A percentile compares a stretch with the other conserved stretches of the same genome.
These are phyloP conservation scores for Trifolium fragiferum DNA, from an alignment of 306 rosid genomes.

Conservation along the genomic window DNA sequence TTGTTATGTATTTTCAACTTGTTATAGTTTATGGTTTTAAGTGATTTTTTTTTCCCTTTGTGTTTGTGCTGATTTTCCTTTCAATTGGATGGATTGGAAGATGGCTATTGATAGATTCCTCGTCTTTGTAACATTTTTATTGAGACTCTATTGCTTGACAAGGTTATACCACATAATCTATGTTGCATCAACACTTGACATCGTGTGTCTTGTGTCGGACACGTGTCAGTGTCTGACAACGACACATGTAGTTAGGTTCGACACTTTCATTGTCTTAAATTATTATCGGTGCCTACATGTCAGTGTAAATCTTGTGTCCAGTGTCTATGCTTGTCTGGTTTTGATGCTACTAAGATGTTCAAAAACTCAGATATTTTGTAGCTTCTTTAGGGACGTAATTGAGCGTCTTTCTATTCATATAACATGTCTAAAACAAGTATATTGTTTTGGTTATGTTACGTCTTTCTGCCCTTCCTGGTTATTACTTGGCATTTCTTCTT, in stretches of 20 bases:
- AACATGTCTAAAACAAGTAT: not conserved
- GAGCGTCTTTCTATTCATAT: not conserved
- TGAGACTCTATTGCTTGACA: slow-evolving; percentile 10
- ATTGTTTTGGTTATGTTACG: slow-evolving; percentile 22
- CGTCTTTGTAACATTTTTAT: slow-evolving; percentile 17
- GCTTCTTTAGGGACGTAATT: slow-evolving; percentile 11
- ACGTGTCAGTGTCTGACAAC: not conserved
- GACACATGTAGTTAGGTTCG: not conserved
- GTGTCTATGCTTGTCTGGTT: not conserved
- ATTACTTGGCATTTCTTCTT: slow-evolving; percentile 22
- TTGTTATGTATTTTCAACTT: not conserved
- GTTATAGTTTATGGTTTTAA: not conserved
- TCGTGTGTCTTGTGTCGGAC: not conserved
- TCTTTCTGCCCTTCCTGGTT: slow-evolving; percentile 13
- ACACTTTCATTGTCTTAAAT: not conserved
- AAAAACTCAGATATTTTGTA: not conserved
- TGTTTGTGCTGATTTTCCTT: slow-evolving; percentile 16
- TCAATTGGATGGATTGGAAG: slow-evolving; percentile 17
- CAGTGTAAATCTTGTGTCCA: not conserved
- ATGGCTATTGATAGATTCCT: not conserved
- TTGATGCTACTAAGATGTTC: slow-evolving; percentile 24
- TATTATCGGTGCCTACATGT: not conserved
- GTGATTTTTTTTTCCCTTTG: not conserved
- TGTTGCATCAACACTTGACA: not conserved
- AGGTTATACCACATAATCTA: not conserved